Evolutionary conservation across 345 rosid species (phyloP), one percentile per base, ranked within the genome.

Genomic region (Gossypium stocksii): DNA sequence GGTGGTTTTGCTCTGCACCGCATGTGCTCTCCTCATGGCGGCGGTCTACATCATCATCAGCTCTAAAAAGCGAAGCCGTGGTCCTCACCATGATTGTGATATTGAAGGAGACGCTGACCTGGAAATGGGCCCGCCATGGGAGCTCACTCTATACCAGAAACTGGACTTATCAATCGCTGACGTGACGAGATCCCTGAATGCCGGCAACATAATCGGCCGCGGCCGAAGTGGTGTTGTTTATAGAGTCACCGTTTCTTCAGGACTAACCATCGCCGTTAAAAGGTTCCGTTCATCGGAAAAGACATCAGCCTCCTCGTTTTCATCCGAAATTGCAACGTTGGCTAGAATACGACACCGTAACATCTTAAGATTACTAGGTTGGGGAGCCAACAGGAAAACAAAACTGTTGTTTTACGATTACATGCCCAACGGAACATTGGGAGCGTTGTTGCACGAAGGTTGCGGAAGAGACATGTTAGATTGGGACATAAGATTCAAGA

Each of bases 161-260:
- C 91, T 92, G 57, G 91, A 91, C 70, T 66, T 94, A 52, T 92
- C 97, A 7, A 86, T 94, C 58, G 82, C 80, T 27, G 98, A 90
- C 60, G 87, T 90, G 62, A 83, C 81, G 0, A 80, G 48, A 51
- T 81, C 84, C 45, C 73, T 94, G 72, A 86, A 87, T 15, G 79
- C 91, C 5, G 80, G 83, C 65, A 92, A 89, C 81, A 81, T 92
- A 22, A 62, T 94, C 66, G 98, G 98, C 10, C 81, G 86, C 2
- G 98, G 97, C 22, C 85, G 96, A 64, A 78, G 93, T 72, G 97
- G 98, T 0, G 88, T 94, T 51, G 98, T 94, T 43, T 90, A 94
- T 80, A 89, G 73, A 65, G 87, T 87, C 1, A 72, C 72, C 3
- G 71, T 90, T 22, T 85, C 86, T 2, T 87, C 97, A 0, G 92